phyloP scores from a whole-genome alignment of 768 basidiomycete genomes.

The Termitomyces titanicus region DNA sequence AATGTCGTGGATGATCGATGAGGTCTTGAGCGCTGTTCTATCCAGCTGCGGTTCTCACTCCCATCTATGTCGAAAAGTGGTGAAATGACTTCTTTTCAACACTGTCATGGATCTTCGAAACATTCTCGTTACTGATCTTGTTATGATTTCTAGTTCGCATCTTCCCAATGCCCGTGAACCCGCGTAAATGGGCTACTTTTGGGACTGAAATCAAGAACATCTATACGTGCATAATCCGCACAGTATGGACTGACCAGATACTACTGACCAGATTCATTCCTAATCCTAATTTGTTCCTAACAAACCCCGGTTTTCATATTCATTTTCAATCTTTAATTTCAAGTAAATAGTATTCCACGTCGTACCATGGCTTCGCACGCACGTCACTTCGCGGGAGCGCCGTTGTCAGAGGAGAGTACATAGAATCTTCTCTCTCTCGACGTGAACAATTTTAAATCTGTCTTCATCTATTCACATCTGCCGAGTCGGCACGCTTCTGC shows the following conservation, averaged over 20 bases:
- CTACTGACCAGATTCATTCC: too few species aligned
- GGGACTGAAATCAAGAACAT: not conserved
- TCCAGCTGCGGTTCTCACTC: not conserved
- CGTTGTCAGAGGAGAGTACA: not conserved
- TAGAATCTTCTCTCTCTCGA: not conserved
- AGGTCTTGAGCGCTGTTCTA: not conserved
- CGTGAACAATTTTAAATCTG: not conserved
- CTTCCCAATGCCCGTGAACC: not conserved
- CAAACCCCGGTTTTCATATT: too few species aligned
- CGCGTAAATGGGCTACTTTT: not conserved
- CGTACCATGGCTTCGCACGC: not conserved
- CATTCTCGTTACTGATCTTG: not conserved
- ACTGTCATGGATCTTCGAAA: not conserved
- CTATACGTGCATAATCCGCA: not conserved
- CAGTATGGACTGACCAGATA: too few species aligned
- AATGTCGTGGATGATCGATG: not conserved
- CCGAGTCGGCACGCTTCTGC: not conserved
- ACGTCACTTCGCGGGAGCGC: not conserved
- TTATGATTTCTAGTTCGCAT: too few species aligned
- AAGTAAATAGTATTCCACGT: too few species aligned
- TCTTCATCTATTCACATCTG: not conserved
- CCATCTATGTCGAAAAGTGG: not conserved
- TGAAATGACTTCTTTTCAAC: not conserved
- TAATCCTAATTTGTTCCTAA: too few species aligned
- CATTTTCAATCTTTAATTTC: not conserved